Evolutionary conservation across 805 yeast species (phyloP), one percentile per base, ranked within the genome.

Genomic region (Ogataea chonburiensis): DNA sequence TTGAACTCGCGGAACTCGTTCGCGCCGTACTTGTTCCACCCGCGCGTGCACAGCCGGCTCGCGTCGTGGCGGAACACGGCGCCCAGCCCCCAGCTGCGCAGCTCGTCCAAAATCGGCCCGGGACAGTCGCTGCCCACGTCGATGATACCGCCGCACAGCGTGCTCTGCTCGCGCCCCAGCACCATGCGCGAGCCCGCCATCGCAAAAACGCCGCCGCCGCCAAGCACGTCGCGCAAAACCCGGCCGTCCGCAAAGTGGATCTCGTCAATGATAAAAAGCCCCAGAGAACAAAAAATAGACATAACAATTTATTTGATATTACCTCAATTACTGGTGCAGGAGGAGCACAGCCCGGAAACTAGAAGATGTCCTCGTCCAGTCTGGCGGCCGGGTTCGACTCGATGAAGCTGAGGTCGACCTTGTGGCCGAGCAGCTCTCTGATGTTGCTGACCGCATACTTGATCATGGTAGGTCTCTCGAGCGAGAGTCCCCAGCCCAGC

Each of bases 401-500:
- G 52, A 93, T 85, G 65, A 93, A 91, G 60, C 87, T 96, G 51
- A 93, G 73, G 46, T 87, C 78, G 31, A 93, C 98, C 71, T 94
- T 93, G 67, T 93, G 98, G 43, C 99, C 99, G 59, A 93, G 73
- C 56, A 93, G 70, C 65, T 93, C 98, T 73, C 99, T 82, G 56
- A 93, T 93, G 64, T 93, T 93, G 50, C 87, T 81, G 41, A 93
- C 96, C 42, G 83, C 95, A 60, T 93, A 93, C 68, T 91, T 93
- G 64, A 93, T 93, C 99, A 93, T 93, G 20, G 99, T 93, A 47
- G 99, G 99, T 70, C 99, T 82, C 68, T 93, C 99, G 61, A 93
- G 74, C 16, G 95, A 84, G 54, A 93, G 73, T 57, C 99, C 99
- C 88, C 95, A 93, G 45, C 99, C 99, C 49, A 88, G 75, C 9